These are phyloP conservation scores for Trichoderma aggressivum DNA, from an alignment of 2,329 filamentous ascomycete species.

Conservation along the genomic window DNA sequence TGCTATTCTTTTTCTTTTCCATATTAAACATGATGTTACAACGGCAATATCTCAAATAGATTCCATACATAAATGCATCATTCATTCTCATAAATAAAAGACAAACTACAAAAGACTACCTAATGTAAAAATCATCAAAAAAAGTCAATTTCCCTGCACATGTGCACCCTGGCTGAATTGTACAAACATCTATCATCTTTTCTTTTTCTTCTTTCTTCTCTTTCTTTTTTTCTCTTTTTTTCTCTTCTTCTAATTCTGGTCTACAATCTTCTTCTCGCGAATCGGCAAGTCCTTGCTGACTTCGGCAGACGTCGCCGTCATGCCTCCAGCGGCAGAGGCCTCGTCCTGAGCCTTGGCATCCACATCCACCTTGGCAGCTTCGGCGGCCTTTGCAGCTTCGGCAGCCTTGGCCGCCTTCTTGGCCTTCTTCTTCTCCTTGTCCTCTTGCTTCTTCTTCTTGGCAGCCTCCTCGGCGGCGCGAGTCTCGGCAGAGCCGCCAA, in stretches of 20 bases:
- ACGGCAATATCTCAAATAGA: not conserved
- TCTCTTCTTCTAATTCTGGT: constrained; percentile 10
- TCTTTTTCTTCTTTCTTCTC: not conserved
- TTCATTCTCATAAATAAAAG: not conserved
- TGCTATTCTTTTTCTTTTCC: not conserved
- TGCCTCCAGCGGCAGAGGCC: constrained; percentile 20
- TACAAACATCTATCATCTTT: not conserved
- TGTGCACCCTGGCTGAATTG: not conserved
- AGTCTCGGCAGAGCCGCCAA: constrained; percentile 41
- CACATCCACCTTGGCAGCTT: constrained; percentile 21
- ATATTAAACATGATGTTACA: too few species aligned
- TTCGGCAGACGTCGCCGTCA: not conserved
- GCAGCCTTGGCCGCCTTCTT: constrained; percentile 37
- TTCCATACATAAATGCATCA: not conserved
- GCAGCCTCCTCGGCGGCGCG: constrained; percentile 19
- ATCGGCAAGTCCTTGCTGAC: constrained; percentile 25
- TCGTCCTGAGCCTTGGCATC: constrained; percentile 22
- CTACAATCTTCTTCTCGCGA: constrained; percentile 22
- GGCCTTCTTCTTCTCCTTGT: constrained; percentile 36
- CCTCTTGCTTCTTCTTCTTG: constrained; percentile 39
- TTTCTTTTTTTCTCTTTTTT: not conserved
- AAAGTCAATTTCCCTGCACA: not conserved
- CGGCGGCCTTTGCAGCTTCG: constrained; percentile 23
- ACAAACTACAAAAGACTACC: not conserved
- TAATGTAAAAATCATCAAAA: not conserved